A percentile compares a stretch with the other conserved stretches of the same genome.
Conservation (phyloP, 164 flowering plant species). For the Vitis rupestris region DNA sequence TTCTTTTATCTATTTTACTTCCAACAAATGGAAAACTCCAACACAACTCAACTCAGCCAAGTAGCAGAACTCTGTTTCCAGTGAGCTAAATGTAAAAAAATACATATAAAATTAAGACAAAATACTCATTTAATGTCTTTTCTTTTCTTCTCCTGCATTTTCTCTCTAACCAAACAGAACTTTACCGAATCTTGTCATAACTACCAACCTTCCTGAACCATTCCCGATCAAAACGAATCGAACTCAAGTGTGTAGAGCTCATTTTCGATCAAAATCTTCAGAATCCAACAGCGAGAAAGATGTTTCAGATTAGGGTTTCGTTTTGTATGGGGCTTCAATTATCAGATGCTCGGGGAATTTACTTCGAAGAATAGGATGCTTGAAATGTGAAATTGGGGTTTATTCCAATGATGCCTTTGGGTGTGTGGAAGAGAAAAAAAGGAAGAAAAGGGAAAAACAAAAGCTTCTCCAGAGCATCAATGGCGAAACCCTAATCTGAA, state of each 20-base stretch:
- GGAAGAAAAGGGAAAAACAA: not conserved
- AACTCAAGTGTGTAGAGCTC: constrained; percentile 35
- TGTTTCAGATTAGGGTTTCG: too few species aligned
- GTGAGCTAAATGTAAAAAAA: not conserved
- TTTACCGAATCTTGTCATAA: not conserved
- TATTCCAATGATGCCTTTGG: not conserved
- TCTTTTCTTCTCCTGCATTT: constrained; percentile 2
- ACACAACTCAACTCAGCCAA: too few species aligned
- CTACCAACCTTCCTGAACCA: constrained; percentile 35
- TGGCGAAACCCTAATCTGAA: not conserved
- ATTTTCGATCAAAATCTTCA: constrained; percentile 20
- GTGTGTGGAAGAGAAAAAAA: not conserved
- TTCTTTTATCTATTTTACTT: too few species aligned
- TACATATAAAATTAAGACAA: not conserved
- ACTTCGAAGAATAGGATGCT: not conserved
- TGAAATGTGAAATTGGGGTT: not conserved
- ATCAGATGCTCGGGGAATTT: not conserved
- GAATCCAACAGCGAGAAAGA: not conserved
- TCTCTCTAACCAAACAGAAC: constrained; percentile 12
- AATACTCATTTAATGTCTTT: too few species aligned
- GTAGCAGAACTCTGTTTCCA: too few species aligned
- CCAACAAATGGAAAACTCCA: too few species aligned
- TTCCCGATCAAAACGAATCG: constrained; percentile 25
- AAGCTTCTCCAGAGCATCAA: too few species aligned
- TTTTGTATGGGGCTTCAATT: not conserved